Conservation (phyloP, 768 basidiomycete species). For the Dioszegia aurantiaca region DNA sequence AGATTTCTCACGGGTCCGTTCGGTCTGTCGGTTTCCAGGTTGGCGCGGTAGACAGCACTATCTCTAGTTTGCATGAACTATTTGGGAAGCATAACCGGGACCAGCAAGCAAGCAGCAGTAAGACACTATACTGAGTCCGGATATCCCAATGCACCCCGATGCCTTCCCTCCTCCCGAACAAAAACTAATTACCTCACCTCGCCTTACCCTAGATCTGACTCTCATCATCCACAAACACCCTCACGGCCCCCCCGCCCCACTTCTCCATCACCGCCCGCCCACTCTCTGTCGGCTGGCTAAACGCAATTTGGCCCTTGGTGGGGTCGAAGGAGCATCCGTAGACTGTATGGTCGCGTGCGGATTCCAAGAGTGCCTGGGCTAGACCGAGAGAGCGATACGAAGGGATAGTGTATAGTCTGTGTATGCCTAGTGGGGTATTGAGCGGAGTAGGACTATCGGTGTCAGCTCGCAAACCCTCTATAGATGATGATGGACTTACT, state of each 20-base stretch:
- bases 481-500: constrained; percentile 28
- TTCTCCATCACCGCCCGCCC: constrained; percentile 44
- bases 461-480: background rate
- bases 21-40: no score
- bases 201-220: constrained; percentile 27
- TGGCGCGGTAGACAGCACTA: no score
- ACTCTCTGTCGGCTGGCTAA: constrained; percentile 48
- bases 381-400: constrained; percentile 37
- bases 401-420: constrained; percentile 47
- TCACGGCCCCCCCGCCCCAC: constrained; percentile 44
- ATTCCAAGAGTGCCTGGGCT: constrained; percentile 33
- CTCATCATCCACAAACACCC: constrained; percentile 52
- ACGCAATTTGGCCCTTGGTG: constrained; percentile 41
- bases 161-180: background rate
- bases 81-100: no score
- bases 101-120: no score
- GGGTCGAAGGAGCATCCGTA: constrained; percentile 43
- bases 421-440: constrained; percentile 46
- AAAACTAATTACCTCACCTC: background rate
- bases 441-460: constrained; percentile 34
- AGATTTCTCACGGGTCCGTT: background rate
- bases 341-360: constrained; percentile 36
- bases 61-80: no score
- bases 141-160: no score
- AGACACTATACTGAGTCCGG: no score